Evolutionary conservation across 257 asterid genomes (phyloP), one percentile per base, ranked within the genome.

Genomic region (Solanum etuberosum): DNA sequence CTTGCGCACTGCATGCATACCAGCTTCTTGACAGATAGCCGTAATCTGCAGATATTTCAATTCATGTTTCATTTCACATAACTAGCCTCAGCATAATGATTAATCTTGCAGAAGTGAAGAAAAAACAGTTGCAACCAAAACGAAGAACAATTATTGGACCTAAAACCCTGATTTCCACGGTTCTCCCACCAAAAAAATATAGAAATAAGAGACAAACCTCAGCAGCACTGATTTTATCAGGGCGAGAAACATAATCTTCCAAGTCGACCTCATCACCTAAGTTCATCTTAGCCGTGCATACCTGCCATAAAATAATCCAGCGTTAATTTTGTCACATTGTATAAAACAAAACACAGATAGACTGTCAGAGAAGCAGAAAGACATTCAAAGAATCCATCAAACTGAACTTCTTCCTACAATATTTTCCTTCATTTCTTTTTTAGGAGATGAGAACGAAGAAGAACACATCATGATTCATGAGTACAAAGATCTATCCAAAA

Each of bases 211-310:
- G 34, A 91, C 93, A 25, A 77, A 95, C 98, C 98, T 95, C 97
- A 74, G 98, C 98, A 91, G 98, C 98, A 89, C 98, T 95, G 29
- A 95, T 95, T 89, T 95, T 95, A 89, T 95, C 98, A 12, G 97
- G 98, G 51, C 98, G 94, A 38, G 98, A 95, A 16, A 95, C 98
- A 31, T 95, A 95, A 85, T 94, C 99, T 91, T 95, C 98, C 91
- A 95, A 88, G 89, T 95, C 98, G 71, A 95, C 94, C 91, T 95
- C 98, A 48, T 95, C 98, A 8, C 98, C 42, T 59, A 95, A 87
- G 91, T 95, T 95, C 98, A 95, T 95, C 84, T 94, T 93, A 29
- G 98, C 97, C 68, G 98, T 95, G 92, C 98, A 93, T 61, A 94
- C 98, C 98, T 95, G 93, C 32, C 68, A 83, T 86, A 11, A 80